phyloP scores from a whole-genome alignment of 1,284 basidiomycete genomes.

The Ceratobasidium sp. region DNA sequence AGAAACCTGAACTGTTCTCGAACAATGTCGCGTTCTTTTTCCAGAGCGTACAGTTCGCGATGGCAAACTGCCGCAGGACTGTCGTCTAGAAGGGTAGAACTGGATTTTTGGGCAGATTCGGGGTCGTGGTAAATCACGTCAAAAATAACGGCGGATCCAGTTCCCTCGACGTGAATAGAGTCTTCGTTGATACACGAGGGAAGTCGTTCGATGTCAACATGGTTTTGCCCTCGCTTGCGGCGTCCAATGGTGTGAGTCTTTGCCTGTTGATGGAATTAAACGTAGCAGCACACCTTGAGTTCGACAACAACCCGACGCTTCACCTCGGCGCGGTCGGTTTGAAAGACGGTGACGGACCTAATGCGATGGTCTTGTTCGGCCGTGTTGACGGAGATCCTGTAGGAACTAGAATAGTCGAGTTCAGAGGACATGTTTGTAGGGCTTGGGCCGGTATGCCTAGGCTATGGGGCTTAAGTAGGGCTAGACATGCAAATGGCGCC shows the following conservation, averaged over 20 bases:
- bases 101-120: slow-evolving; percentile 13
- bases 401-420: background rate
- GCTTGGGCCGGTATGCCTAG: background rate
- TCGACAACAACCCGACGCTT: slow-evolving; percentile 16
- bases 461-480: background rate
- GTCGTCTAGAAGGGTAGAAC: slow-evolving; percentile 1
- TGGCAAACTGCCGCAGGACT: slow-evolving; percentile 9
- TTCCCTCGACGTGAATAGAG: slow-evolving; percentile 50
- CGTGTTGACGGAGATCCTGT: slow-evolving; percentile 29
- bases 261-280: background rate
- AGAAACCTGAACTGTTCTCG: slow-evolving; percentile 46
- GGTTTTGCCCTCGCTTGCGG: slow-evolving; percentile 48
- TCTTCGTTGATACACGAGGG: too few species aligned
- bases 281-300: slow-evolving; percentile 23
- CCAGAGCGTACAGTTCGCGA: slow-evolving; percentile 40
- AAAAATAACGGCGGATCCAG: slow-evolving; percentile 51
- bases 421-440: background rate
- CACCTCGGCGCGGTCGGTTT: slow-evolving; percentile 22
- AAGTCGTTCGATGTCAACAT: background rate
- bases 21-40: slow-evolving; percentile 42
- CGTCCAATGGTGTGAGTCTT: slow-evolving; percentile 46
- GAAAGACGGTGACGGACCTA: slow-evolving; percentile 21
- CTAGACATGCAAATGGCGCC: background rate
- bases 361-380: slow-evolving; percentile 35
- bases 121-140: slow-evolving; percentile 51